Base-by-base conservation (phyloP, 192 early-diverging fungal species). In the Phycomyces nitens region DNA sequence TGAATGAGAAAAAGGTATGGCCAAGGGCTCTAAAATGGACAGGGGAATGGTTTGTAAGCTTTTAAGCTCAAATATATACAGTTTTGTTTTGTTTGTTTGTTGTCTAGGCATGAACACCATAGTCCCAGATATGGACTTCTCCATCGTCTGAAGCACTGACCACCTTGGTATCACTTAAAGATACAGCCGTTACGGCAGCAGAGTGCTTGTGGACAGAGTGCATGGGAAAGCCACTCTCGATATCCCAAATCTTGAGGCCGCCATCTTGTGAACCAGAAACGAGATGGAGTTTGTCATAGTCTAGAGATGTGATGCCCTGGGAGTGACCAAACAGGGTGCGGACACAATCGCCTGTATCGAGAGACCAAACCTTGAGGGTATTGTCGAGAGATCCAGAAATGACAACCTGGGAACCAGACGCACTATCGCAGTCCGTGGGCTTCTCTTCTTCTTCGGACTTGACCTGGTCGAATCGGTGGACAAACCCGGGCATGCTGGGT, bases 291-390 rank as follows among this genome's bases (percentile, higher is more conserved):
- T 86, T 85, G 73, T 93, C 90, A 71, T 87, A 85, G 1, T 87
- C 83, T 23, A 93, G 71, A 0, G 86, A 82, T 89, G 87, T 90
- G 4, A 93, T 85, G 21, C 90, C 91, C 60, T 93, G 90, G 11
- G 84, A 77, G 64, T 93, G 91, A 1, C 90, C 92, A 81, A 90
- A 91, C 21, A 95, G 69, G 1, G 88, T 89, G 51, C 81, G 80
- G 11, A 92, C 59, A 26, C 83, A 89, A 58, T 88, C 70, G 16
- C 93, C 94, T 6, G 84, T 85, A 54, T 85, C 81, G n/a, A 92
- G 77, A 66, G 92, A 88, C 94, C 94, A 99, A 16, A 99, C 83
- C 41, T 90, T 91, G 63, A 99, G 81, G 0, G 85, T 93, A 58
- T 88, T 85, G 60, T 97, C 97, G 9, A 92, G 73, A n/a, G 86